These are phyloP conservation scores for Penicillium sp. DNA, from an alignment of 2,329 filamentous ascomycete species.

Conservation along the genomic window DNA sequence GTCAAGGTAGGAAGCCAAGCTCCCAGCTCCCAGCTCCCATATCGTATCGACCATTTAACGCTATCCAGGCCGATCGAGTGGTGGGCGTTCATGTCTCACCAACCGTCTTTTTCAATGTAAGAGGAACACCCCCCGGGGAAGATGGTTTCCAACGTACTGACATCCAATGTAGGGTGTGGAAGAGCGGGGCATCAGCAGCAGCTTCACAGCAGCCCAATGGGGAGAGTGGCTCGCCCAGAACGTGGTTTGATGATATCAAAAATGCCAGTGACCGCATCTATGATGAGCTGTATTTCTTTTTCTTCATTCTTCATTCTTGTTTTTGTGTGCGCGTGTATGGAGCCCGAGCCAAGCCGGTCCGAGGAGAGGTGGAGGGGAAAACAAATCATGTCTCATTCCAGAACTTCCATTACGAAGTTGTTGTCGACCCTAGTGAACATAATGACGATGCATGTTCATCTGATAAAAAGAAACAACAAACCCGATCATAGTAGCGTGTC, in stretches of 20 bases:
- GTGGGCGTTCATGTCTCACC: conserved; percentile 87
- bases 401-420: conserved; percentile 27
- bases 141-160: conserved; percentile 20
- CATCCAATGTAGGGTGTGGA: conserved; percentile 58
- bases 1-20: conserved; percentile 59
- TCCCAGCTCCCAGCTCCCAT: neutral
- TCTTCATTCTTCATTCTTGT: neutral
- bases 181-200: conserved; percentile 72
- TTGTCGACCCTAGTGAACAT: conserved; percentile 24
- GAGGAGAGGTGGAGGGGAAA: conserved; percentile 13
- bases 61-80: conserved; percentile 58
- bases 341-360: conserved; percentile 11
- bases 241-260: conserved; percentile 44
- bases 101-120: conserved; percentile 78
- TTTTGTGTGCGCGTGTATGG: conserved; percentile 3
- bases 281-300: neutral
- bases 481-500: conserved; percentile 8
- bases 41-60: conserved; percentile 15
- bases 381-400: conserved; percentile 31
- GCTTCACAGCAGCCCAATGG: conserved; percentile 80
- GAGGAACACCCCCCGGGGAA: conserved; percentile 9
- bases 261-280: neutral
- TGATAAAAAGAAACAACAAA: conserved; percentile 11
- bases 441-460: conserved; percentile 16
- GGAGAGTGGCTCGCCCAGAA: conserved; percentile 74